Evolutionary conservation across 106 monocot species (phyloP), one percentile per base, ranked within the genome.

Genomic region (Cymbidium sinense): DNA sequence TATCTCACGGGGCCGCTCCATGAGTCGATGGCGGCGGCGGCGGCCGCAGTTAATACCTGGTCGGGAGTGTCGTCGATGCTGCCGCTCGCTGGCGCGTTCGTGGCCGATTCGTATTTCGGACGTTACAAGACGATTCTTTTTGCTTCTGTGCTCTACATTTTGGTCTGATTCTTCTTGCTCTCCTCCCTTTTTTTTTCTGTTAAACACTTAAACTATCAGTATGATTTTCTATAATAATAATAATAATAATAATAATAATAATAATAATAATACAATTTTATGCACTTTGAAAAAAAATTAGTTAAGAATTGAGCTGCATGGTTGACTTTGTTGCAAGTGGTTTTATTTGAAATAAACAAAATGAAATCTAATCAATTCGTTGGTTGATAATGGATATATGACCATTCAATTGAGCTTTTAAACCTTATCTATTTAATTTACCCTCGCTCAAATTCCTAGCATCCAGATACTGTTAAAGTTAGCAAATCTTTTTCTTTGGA

Each of bases 1-100:
- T 91, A 88, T 79, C 78, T 91, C 20, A 91, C 91, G 2, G 91
- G 88, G 11, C 84, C 85, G 5, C 84, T 91, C 43, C 64, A 75
- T 30, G 70, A 88, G 67, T 80, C 88, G 20, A 85, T 79, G 50
- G 90, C 85, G 19, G 27, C 76, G 23, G 87, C 87, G 0, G 90
- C 90, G 0, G 74, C 85, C 0, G 81, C 79, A 5, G 79, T 88
- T 17, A 91, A 91, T 80, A 28, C 78, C 2, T 91, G 86, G 87
- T 79, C 43, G 10, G 88, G 91, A 8, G 77, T 74, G 36, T 51
- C 90, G 2, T 70, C 61, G 51, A 76, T 90, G 83, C 70, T 85
- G 8, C 90, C 90, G 18, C 79, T 90, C n/a, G 44, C 82, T 43
- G 87, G 91, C 23, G 91, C 87, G 0, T 82, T 91, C 75, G 27